Evolutionary conservation across 345 rosid species (phyloP).

Genomic region (Tarenaya hassleriana): DNA sequence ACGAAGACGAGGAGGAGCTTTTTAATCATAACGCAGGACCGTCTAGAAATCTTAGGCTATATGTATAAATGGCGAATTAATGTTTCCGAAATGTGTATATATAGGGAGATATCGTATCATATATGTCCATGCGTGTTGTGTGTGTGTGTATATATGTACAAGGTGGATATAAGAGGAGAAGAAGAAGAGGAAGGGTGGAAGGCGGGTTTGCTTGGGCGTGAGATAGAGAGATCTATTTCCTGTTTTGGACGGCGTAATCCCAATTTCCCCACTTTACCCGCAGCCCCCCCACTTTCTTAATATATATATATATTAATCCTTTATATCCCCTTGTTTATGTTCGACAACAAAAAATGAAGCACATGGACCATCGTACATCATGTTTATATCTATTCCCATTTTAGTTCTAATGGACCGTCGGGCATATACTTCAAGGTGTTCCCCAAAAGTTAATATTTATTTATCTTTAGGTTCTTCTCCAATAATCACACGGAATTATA

Average conservation of each 20-base stretch:
- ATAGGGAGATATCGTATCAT: constrained; percentile 25
- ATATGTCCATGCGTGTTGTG: constrained; percentile 19
- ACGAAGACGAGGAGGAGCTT: constrained; percentile 13
- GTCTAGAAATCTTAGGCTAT: constrained; percentile 18
- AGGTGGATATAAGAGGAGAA: constrained; percentile 20
- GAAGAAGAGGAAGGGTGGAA: constrained; percentile 1
- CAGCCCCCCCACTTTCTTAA: constrained; percentile 17
- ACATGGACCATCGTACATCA: too few species aligned
- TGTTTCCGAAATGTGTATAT: constrained; percentile 15
- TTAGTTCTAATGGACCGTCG: constrained; percentile 9
- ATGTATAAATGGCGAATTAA: too few species aligned
- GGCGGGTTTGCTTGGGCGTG: constrained; percentile 81
- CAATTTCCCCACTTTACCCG: constrained; percentile 29
- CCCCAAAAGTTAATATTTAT: too few species aligned
- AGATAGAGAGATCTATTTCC: constrained; percentile 47
- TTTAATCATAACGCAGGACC: constrained; percentile 24
- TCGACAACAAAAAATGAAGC: too few species aligned
- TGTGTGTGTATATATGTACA: constrained; percentile 24
- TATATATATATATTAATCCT: constrained; percentile 15
- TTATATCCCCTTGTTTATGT: too few species aligned
- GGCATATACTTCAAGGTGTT: too few species aligned
- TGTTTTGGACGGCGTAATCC: constrained; percentile 88
- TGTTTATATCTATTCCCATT: too few species aligned
- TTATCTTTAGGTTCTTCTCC: constrained; percentile 1
- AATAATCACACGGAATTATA: constrained; percentile 11